phyloP scores from a whole-genome alignment of 1,139 yeast genomes.

The Debaryomyces nepalensis region DNA sequence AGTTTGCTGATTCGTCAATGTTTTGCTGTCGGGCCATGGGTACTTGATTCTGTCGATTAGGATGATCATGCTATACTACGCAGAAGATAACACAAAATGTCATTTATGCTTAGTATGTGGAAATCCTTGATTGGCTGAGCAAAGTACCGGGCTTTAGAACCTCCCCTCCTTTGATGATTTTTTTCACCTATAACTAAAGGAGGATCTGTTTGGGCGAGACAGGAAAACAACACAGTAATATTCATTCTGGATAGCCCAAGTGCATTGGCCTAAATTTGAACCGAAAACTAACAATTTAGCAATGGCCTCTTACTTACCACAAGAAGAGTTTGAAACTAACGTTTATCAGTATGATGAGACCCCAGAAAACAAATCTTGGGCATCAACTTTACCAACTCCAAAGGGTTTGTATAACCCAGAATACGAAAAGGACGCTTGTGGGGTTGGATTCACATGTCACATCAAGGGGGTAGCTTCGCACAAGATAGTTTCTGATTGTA shows the following conservation, averaged over 20 bases:
- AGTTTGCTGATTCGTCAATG: too few relatives aligned
- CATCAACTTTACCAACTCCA: slow-evolving; percentile 80
- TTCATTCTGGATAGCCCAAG: too few relatives aligned
- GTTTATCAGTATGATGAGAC: slow-evolving; percentile 73
- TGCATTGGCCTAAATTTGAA: too few relatives aligned
- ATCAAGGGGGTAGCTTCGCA: slow-evolving; percentile 88
- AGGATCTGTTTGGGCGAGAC: too few relatives aligned
- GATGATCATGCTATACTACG: too few relatives aligned
- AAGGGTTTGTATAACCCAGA: slow-evolving; percentile 95
- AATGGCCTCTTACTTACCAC: slow-evolving; percentile 44
- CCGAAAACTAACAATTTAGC: slow-evolving; percentile 8
- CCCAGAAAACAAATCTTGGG: slow-evolving; percentile 88
- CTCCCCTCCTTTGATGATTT: slow-evolving; percentile 8
- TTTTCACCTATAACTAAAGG: too few relatives aligned
- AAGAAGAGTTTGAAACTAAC: slow-evolving; percentile 44
- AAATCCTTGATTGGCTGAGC: slow-evolving; percentile 6
- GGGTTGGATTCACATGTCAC: slow-evolving; percentile 97
- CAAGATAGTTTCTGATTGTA: slow-evolving; percentile 91
- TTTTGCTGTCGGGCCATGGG: too few relatives aligned
- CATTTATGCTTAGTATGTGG: slow-evolving; percentile 2
- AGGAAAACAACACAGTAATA: too few relatives aligned
- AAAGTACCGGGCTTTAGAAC: background rate
- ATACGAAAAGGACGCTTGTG: slow-evolving; percentile 95
- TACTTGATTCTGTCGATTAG: too few relatives aligned
- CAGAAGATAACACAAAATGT: slow-evolving; percentile 6